Percentiles rank a stretch among this genome's conserved stretches.
Evolutionary conservation across 768 basidiomycete genomes (phyloP).

Genomic region (Aureoboletus auriporus): DNA sequence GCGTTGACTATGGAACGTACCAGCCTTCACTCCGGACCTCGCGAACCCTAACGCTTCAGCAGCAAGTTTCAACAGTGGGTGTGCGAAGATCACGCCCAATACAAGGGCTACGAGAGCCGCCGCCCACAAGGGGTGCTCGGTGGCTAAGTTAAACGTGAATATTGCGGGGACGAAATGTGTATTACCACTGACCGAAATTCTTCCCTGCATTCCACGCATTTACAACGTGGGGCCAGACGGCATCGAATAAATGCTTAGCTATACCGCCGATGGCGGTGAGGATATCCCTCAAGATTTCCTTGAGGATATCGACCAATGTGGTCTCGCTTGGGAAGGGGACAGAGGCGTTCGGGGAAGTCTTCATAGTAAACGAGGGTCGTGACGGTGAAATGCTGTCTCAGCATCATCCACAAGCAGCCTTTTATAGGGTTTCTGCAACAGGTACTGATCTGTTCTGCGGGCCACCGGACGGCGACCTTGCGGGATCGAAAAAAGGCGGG

Average conservation of each 20-base stretch:
- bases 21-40: neutral
- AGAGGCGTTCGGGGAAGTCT: neutral
- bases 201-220: neutral
- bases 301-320: neutral
- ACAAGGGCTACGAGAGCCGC: neutral
- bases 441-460: too few species aligned
- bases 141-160: neutral
- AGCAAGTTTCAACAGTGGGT: neutral
- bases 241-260: neutral
- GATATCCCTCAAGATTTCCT: neutral
- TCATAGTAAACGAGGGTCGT: neutral
- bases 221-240: neutral
- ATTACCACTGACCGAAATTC: neutral
- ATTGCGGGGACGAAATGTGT: neutral
- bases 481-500: too few species aligned
- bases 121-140: neutral
- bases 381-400: neutral
- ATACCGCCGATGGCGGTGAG: accelerated
- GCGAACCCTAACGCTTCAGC: neutral
- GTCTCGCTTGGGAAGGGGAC: neutral
- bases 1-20: slow-evolving; percentile 1
- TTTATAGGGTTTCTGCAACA: too few species aligned
- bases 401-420: too few species aligned
- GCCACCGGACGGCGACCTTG: too few species aligned
- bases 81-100: neutral